Percentiles rank a stretch among this genome's conserved stretches.
phyloP scores from a whole-genome alignment of 2,329 filamentous ascomycete species.

The Mariannaea sp. region DNA sequence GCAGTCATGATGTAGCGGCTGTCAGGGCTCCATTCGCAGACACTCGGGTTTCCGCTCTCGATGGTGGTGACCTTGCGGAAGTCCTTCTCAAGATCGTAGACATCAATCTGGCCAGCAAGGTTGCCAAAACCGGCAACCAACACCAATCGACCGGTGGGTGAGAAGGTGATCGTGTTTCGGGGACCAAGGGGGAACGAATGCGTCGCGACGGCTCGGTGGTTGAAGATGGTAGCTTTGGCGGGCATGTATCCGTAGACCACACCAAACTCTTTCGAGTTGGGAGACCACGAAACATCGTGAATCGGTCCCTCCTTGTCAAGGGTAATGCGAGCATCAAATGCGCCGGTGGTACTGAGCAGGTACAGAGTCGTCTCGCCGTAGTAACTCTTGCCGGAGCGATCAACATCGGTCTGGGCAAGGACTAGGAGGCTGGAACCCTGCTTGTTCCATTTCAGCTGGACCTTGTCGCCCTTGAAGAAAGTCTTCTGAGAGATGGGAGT shows the following conservation, averaged over 20 bases:
- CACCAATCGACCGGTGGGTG: constrained; percentile 89
- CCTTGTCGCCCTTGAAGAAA: constrained; percentile 99
- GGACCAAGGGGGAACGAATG: constrained; percentile 87
- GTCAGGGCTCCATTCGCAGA: constrained; percentile 97
- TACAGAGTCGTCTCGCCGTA: constrained; percentile 98
- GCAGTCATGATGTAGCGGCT: constrained; percentile 95
- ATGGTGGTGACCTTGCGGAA: constrained; percentile 92
- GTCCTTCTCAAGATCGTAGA: constrained; percentile 95
- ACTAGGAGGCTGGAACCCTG: constrained; percentile 90
- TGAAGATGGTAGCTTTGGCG: constrained; percentile 98
- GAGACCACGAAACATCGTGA: constrained; percentile 97
- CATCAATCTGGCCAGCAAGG: constrained; percentile 94
- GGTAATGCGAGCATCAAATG: constrained; percentile 88
- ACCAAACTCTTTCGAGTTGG: constrained; percentile 96
- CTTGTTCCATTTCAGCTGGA: constrained; percentile 97
- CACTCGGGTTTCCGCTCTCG: constrained; percentile 91
- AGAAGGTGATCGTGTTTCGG: constrained; percentile 94
- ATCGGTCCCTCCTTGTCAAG: constrained; percentile 98
- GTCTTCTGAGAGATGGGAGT: constrained; percentile 92
- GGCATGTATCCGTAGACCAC: constrained; percentile 99
- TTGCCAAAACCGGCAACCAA: constrained; percentile 97
- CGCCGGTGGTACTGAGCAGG: constrained; percentile 86
- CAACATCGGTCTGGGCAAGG: constrained; percentile 95
- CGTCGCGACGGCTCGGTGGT: constrained; percentile 78
- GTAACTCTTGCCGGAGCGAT: constrained; percentile 98